Evolutionary conservation across 257 asterid genomes (phyloP).

Genomic region (Anisodus acutangulus): DNA sequence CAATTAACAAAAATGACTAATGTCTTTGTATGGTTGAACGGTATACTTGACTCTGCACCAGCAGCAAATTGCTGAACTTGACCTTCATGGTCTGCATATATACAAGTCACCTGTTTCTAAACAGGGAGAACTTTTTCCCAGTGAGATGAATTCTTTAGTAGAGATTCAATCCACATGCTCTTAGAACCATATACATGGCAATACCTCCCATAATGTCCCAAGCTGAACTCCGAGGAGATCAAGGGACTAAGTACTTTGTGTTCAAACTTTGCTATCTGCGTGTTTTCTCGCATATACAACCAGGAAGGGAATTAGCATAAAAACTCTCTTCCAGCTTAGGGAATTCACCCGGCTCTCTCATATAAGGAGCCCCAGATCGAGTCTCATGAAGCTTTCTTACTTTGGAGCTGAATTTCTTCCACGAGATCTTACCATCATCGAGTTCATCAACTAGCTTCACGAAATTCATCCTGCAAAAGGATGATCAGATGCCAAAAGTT

Average conservation of each 20-base stretch:
- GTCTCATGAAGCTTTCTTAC: conserved; percentile 73
- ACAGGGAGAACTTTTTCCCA: conserved; percentile 8
- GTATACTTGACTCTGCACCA: conserved; percentile 21
- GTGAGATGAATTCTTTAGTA: conserved; percentile 20
- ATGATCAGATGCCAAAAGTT: conserved; percentile 26
- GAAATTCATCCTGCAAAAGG: conserved; percentile 65
- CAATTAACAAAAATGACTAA: neutral
- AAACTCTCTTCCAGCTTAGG: conserved; percentile 96
- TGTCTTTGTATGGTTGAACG: neutral
- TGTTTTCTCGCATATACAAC: conserved; percentile 79
- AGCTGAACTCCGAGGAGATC: neutral
- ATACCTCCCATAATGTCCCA: conserved; percentile 15
- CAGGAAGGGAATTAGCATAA: conserved; percentile 90
- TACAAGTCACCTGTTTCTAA: conserved; percentile 16
- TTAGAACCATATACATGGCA: conserved; percentile 6
- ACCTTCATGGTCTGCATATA: conserved; percentile 15
- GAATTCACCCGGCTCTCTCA: conserved; percentile 80
- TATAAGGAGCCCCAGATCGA: conserved; percentile 80
- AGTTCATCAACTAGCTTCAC: conserved; percentile 81
- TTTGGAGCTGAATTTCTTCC: conserved; percentile 83
- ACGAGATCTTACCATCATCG: conserved; percentile 70
- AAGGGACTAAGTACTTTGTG: neutral
- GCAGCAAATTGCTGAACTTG: conserved; percentile 20
- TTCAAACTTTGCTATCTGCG: conserved; percentile 37
- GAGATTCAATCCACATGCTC: conserved; percentile 16